Percentiles rank a stretch among this genome's conserved stretches.
Evolutionary conservation across 371 early-diverging fungal genomes (phyloP).

Genomic region (Smittium mucronatum): DNA sequence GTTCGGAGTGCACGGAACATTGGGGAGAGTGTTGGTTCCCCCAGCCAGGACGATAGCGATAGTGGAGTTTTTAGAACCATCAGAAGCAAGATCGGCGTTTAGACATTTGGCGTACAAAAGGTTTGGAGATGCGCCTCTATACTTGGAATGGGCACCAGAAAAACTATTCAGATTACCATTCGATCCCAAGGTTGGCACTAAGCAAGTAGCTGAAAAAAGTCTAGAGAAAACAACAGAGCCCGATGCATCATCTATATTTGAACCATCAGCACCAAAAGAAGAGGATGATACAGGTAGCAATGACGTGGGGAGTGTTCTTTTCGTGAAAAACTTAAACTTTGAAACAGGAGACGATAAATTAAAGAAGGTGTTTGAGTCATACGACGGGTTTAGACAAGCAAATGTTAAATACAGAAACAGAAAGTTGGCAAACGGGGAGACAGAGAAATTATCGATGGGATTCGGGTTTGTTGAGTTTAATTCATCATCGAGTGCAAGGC

Average conservation of each 20-base stretch:
- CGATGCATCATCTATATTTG: neutral
- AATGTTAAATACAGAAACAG: slow-evolving; percentile 53
- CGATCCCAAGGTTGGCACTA: slow-evolving; percentile 28
- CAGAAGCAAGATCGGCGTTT: slow-evolving; percentile 85
- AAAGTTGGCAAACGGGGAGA: slow-evolving; percentile 42
- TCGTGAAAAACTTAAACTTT: slow-evolving; percentile 91
- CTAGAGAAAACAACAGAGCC: neutral
- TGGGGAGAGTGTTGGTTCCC: slow-evolving; percentile 82
- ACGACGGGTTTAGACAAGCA: slow-evolving; percentile 62
- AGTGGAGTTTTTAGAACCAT: slow-evolving; percentile 79
- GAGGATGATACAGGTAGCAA: slow-evolving; percentile 11
- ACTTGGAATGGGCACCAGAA: slow-evolving; percentile 86
- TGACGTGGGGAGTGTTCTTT: slow-evolving; percentile 55
- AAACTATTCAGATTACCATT: slow-evolving; percentile 57
- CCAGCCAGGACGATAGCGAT: slow-evolving; percentile 90
- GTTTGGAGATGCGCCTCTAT: slow-evolving; percentile 78
- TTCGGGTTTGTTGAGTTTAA: slow-evolving; percentile 94
- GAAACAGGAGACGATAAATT: slow-evolving; percentile 64
- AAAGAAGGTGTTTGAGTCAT: slow-evolving; percentile 47
- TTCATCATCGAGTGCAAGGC: slow-evolving; percentile 55
- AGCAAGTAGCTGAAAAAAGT: neutral
- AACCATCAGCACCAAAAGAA: slow-evolving; percentile 1
- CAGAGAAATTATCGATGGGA: slow-evolving; percentile 64
- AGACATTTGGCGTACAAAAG: slow-evolving; percentile 74
- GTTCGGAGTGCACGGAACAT: slow-evolving; percentile 72